Evolutionary conservation across 331 rosid species (phyloP).

Genomic region (Telfairia occidentalis): DNA sequence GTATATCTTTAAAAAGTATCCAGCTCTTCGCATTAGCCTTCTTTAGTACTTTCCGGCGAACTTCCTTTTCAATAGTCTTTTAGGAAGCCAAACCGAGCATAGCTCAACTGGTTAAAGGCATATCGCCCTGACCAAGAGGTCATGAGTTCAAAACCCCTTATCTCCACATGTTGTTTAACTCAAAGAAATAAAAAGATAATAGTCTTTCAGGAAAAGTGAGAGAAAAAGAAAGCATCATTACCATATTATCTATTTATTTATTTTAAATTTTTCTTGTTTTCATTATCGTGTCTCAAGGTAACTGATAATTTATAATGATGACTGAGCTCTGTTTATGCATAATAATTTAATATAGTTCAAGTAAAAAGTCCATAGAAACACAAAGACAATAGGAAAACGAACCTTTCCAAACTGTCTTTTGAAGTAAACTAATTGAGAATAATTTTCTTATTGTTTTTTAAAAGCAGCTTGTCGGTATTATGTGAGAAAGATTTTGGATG

Average conservation of each 20-base stretch:
- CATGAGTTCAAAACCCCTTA: no score
- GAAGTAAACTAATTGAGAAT: not conserved
- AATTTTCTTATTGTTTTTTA: not conserved
- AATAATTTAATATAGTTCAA: not conserved
- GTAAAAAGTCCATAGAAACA: not conserved
- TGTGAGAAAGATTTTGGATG: not conserved
- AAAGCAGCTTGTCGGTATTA: not conserved
- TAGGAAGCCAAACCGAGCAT: no score
- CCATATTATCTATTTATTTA: no score
- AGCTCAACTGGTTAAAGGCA: no score
- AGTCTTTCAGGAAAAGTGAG: not conserved
- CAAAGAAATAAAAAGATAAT: no score
- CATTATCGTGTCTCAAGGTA: no score
- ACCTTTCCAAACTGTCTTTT: not conserved
- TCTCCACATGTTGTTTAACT: no score
- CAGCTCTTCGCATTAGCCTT: not conserved
- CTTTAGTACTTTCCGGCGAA: not conserved
- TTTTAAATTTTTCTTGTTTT: not conserved
- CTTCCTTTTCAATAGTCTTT: not conserved
- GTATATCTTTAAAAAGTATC: not conserved
- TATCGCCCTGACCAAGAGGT: no score
- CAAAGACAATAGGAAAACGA: not conserved
- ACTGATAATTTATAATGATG: not conserved
- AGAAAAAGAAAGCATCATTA: not conserved
- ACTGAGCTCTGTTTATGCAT: not conserved